phyloP scores from a whole-genome alignment of 176 grass and related monocot genomes.

The Oryza australiensis region DNA sequence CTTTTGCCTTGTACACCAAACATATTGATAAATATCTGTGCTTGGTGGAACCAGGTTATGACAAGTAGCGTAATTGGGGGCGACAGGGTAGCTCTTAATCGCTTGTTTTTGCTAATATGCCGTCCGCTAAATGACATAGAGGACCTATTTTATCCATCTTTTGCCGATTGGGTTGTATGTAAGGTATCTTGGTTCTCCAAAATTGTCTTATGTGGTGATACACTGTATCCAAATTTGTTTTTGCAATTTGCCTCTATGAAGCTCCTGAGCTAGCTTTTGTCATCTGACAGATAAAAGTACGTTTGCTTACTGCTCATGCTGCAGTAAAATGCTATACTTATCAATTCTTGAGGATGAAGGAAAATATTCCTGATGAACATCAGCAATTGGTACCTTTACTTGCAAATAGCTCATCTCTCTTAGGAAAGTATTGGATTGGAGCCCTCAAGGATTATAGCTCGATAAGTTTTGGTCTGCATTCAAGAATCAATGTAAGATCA shows the following conservation, averaged over 20 bases:
- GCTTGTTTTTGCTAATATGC: conserved; percentile 84
- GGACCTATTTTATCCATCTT: conserved; percentile 93
- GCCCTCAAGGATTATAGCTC: conserved; percentile 81
- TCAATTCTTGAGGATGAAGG: conserved; percentile 71
- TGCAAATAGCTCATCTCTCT: conserved; percentile 65
- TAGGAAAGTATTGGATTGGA: conserved; percentile 90
- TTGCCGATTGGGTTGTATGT: conserved; percentile 98
- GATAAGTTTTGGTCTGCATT: conserved; percentile 76
- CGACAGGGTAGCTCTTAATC: conserved; percentile 84
- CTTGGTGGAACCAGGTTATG: conserved; percentile 67
- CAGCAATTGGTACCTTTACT: conserved; percentile 76
- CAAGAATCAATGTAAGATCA: conserved; percentile 72
- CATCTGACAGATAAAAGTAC: conserved; percentile 80
- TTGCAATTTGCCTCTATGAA: conserved; percentile 27
- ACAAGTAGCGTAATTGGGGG: conserved; percentile 85
- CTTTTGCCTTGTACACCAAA: not conserved
- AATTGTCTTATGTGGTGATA: conserved; percentile 14
- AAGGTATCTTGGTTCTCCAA: conserved; percentile 64
- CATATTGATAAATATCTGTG: conserved; percentile 33
- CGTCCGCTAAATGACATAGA: conserved; percentile 80
- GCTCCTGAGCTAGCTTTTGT: conserved; percentile 36
- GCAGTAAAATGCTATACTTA: conserved; percentile 92
- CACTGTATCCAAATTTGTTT: conserved; percentile 31
- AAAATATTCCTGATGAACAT: conserved; percentile 76
- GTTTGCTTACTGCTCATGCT: conserved; percentile 86